These are phyloP conservation scores for Fusarium sacchari DNA, from an alignment of 2,329 filamentous ascomycete genomes.

Conservation along the genomic window DNA sequence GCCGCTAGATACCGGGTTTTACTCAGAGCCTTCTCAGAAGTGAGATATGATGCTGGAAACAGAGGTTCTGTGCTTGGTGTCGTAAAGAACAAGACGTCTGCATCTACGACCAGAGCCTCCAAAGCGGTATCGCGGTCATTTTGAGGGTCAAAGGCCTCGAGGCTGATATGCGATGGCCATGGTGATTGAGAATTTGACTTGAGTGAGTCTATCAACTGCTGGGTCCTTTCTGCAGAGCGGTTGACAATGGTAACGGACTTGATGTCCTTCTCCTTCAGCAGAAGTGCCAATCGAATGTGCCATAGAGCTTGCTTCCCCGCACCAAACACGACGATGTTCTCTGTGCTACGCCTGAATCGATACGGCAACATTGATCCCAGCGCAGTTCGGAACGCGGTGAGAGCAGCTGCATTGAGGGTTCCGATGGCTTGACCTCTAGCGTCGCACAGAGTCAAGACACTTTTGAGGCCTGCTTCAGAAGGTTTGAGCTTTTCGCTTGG, in stretches of 20 bases:
- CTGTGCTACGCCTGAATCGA: conserved; percentile 40
- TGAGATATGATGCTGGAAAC: conserved; percentile 40
- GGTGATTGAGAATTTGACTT: conserved; percentile 4
- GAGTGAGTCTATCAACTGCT: conserved; percentile 34
- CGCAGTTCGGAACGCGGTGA: conserved; percentile 76
- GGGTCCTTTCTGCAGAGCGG: conserved; percentile 40
- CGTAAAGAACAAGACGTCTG: conserved; percentile 48
- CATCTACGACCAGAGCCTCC: conserved; percentile 31
- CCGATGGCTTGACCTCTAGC: conserved; percentile 66
- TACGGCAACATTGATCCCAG: conserved; percentile 71
- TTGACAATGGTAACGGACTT: conserved; percentile 48
- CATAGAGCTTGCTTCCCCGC: conserved; percentile 78
- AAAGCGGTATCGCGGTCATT: conserved; percentile 19
- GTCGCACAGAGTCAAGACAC: conserved; percentile 69
- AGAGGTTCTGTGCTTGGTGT: conserved; percentile 45
- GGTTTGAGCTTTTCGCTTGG: conserved; percentile 9
- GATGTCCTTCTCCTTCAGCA: conserved; percentile 54
- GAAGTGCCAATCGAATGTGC: conserved; percentile 73
- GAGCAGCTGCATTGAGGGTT: conserved; percentile 72
- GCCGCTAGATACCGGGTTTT: conserved; percentile 45
- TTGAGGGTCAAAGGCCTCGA: conserved; percentile 20
- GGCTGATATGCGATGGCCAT: conserved; percentile 29
- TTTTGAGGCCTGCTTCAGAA: conserved; percentile 43
- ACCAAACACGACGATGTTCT: conserved; percentile 72
- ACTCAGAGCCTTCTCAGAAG: conserved; percentile 28